phyloP scores from a whole-genome alignment of 1,139 yeast genomes.

The Debaryomyces subglobosus region DNA sequence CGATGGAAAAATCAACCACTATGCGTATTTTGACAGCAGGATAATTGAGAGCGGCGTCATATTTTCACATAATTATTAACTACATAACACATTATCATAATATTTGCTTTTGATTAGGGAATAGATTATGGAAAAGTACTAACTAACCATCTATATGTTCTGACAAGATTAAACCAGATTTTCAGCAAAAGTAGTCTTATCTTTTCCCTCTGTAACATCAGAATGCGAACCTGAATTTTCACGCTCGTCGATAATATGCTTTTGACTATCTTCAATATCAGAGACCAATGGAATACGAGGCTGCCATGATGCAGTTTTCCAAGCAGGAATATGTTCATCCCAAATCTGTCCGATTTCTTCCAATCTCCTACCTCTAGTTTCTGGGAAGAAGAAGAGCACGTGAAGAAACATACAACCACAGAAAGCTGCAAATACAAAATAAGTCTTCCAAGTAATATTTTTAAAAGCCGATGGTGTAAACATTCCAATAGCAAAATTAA shows the following conservation, averaged over 20 bases:
- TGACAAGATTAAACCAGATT: not conserved
- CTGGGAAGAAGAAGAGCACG: slow-evolving; percentile 68
- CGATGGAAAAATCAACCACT: not conserved
- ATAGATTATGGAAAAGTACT: too few relatives aligned
- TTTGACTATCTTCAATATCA: slow-evolving; percentile 33
- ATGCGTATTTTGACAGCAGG: not conserved
- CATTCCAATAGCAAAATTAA: slow-evolving; percentile 50
- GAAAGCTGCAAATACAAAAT: slow-evolving; percentile 49
- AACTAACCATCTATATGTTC: not conserved
- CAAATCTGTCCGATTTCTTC: slow-evolving; percentile 67
- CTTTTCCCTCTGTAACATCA: not conserved
- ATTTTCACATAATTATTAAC: too few relatives aligned
- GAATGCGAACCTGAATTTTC: not conserved
- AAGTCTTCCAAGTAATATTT: slow-evolving; percentile 52
- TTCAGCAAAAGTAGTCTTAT: not conserved
- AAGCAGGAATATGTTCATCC: slow-evolving; percentile 60
- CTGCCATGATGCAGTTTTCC: slow-evolving; percentile 51
- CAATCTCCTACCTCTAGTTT: slow-evolving; percentile 63
- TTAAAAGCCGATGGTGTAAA: slow-evolving; percentile 48
- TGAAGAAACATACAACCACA: slow-evolving; percentile 58
- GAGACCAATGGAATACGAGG: slow-evolving; percentile 47
- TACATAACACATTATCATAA: not conserved
- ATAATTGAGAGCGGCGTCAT: too few relatives aligned
- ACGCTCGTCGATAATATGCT: not conserved
- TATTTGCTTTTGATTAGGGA: not conserved